These are phyloP conservation scores for Centaurea solstitialis DNA, from an alignment of 129 eudicot genomes.

Conservation along the genomic window DNA sequence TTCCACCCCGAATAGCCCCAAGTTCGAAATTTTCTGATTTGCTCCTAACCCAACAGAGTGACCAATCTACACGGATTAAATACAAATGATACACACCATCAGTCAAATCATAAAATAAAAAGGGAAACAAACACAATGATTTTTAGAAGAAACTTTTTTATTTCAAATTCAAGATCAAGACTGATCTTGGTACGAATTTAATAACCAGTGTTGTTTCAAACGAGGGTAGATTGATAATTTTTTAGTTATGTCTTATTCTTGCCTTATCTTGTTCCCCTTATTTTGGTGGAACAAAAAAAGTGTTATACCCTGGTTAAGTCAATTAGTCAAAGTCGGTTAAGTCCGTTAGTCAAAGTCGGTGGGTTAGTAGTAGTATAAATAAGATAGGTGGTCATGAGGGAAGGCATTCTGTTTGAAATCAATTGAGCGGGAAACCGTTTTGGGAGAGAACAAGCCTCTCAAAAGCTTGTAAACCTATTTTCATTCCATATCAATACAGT, in stretches of 20 bases:
- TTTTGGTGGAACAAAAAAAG: neutral
- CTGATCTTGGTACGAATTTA: neutral
- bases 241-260: neutral
- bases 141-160: neutral
- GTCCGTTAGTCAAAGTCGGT: too few relatives aligned
- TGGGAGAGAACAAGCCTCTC: too few relatives aligned
- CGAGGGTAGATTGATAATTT: neutral
- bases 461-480: too few relatives aligned
- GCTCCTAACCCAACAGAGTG: conserved; percentile 47
- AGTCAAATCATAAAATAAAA: neutral
- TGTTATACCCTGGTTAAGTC: too few relatives aligned
- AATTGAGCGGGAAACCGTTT: too few relatives aligned
- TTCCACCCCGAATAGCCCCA: conserved; percentile 15
- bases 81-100: neutral
- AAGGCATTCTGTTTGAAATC: too few relatives aligned
- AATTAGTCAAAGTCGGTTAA: too few relatives aligned
- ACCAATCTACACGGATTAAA: conserved; percentile 39
- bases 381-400: too few relatives aligned
- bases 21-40: conserved; percentile 28
- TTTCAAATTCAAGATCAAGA: conserved; percentile 16
- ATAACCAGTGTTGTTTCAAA: neutral
- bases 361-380: too few relatives aligned
- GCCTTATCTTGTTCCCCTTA: neutral
- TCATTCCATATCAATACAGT: too few relatives aligned
- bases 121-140: conserved; percentile 12